Conservation (phyloP, 2,329 filamentous ascomycete species). For the Fusarium napiforme region DNA sequence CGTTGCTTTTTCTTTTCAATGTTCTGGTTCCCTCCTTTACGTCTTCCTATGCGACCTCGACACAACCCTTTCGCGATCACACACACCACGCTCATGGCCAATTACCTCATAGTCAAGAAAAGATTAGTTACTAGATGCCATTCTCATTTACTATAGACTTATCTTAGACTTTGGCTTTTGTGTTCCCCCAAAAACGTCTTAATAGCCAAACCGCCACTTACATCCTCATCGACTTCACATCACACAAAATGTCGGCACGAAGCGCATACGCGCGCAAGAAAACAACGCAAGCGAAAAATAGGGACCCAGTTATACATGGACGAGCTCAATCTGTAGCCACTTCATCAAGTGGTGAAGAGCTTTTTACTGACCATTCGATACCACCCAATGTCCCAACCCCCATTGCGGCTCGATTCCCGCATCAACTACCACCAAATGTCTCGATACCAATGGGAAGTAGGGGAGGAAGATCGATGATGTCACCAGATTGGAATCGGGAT, state of each 20-base stretch:
- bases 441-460: slow-evolving; percentile 1
- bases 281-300: slow-evolving; percentile 60
- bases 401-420: slow-evolving; percentile 57
- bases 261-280: slow-evolving; percentile 70
- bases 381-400: slow-evolving; percentile 52
- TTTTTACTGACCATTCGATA: slow-evolving; percentile 53
- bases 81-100: not conserved
- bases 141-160: not conserved
- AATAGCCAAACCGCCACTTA: not conserved
- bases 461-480: slow-evolving; percentile 17
- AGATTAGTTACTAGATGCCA: not conserved
- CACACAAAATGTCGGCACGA: slow-evolving; percentile 62
- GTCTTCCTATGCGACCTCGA: not conserved
- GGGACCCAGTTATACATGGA: slow-evolving; percentile 36
- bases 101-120: not conserved
- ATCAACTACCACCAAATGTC: slow-evolving; percentile 4
- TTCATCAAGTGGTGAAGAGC: slow-evolving; percentile 55
- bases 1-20: not conserved
- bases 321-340: slow-evolving; percentile 51
- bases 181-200: not conserved
- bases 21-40: not conserved
- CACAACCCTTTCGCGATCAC: not conserved
- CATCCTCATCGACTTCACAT: not conserved
- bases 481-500: slow-evolving; percentile 35
- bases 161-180: not conserved